A percentile compares a stretch with the other conserved stretches of the same genome.
Conservation (phyloP, 1,284 basidiomycete species). For the Irpex rosettiformis region DNA sequence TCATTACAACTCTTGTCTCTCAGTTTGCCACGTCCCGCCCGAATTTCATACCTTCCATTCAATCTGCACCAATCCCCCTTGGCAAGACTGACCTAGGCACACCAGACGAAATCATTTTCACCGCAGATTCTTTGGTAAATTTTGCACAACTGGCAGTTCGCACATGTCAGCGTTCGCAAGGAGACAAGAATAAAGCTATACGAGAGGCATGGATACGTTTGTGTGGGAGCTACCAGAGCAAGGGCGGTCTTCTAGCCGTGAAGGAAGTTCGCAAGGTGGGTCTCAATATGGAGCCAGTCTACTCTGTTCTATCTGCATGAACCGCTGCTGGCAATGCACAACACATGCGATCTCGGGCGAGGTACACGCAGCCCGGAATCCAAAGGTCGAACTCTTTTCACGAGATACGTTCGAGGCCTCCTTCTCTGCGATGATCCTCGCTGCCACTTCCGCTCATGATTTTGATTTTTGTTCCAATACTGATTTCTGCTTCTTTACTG, state of each 20-base stretch:
- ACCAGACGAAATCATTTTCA: slow-evolving; percentile 68
- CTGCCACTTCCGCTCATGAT: background rate
- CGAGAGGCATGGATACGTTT: slow-evolving; percentile 82
- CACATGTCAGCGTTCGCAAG: slow-evolving; percentile 80
- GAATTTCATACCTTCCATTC: slow-evolving; percentile 37
- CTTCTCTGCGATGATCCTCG: background rate
- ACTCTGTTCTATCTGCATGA: background rate
- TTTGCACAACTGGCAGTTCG: slow-evolving; percentile 85
- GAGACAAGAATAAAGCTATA: slow-evolving; percentile 66
- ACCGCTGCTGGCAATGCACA: background rate
- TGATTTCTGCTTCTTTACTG: background rate
- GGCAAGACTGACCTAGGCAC: slow-evolving; percentile 29
- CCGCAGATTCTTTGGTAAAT: slow-evolving; percentile 73
- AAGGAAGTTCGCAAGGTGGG: slow-evolving; percentile 75
- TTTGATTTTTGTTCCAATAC: background rate
- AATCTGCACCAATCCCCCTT: slow-evolving; percentile 40
- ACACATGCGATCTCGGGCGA: background rate
- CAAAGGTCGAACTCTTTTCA: background rate
- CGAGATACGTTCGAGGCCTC: background rate
- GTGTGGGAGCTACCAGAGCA: slow-evolving; percentile 76
- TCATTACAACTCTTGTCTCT: slow-evolving; percentile 74
- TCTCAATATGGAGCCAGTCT: background rate
- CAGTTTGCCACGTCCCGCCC: slow-evolving; percentile 45
- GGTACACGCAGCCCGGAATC: background rate
- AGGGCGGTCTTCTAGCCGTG: slow-evolving; percentile 55